These are phyloP conservation scores for Seiridium unicorne DNA, from an alignment of 2,329 filamentous ascomycete genomes.

Conservation along the genomic window DNA sequence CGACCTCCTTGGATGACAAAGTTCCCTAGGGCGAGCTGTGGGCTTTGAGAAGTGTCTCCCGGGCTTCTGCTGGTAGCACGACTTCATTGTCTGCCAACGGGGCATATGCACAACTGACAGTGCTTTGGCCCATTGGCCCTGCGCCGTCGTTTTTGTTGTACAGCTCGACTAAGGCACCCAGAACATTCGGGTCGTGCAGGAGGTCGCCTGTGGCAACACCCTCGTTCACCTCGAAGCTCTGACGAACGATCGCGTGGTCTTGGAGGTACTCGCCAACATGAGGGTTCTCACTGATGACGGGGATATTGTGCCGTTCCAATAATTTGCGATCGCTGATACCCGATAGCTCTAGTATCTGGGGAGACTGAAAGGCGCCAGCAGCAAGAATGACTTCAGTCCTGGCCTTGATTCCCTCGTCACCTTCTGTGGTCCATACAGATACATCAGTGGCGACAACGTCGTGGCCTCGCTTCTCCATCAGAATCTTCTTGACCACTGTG, in stretches of 20 bases:
- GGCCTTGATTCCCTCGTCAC: slow-evolving; percentile 5
- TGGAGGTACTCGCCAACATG: slow-evolving; percentile 51
- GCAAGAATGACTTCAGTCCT: slow-evolving; percentile 46
- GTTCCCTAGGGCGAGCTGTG: slow-evolving; percentile 13
- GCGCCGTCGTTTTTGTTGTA: slow-evolving; percentile 32
- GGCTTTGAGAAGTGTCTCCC: slow-evolving; percentile 24
- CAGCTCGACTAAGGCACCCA: slow-evolving; percentile 30
- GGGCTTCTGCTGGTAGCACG: slow-evolving; percentile 20
- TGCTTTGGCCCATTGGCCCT: slow-evolving; percentile 36
- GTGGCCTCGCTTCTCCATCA: slow-evolving; percentile 21
- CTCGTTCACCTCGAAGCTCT: neutral
- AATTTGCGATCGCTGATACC: slow-evolving; percentile 43
- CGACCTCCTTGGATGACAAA: slow-evolving; percentile 11
- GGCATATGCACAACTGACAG: slow-evolving; percentile 34
- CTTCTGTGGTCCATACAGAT: slow-evolving; percentile 19
- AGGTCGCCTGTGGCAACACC: neutral
- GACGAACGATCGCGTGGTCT: slow-evolving; percentile 30
- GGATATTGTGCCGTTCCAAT: slow-evolving; percentile 41
- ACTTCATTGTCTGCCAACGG: slow-evolving; percentile 29
- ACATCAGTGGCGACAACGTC: slow-evolving; percentile 32
- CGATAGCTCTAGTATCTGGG: slow-evolving; percentile 50
- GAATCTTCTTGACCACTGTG: slow-evolving; percentile 31
- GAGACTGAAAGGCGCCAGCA: slow-evolving; percentile 48
- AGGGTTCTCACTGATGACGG: slow-evolving; percentile 40
- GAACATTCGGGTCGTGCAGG: slow-evolving; percentile 8